phyloP scores from a whole-genome alignment of 768 basidiomycete genomes.

The Sarcodon sp. region DNA sequence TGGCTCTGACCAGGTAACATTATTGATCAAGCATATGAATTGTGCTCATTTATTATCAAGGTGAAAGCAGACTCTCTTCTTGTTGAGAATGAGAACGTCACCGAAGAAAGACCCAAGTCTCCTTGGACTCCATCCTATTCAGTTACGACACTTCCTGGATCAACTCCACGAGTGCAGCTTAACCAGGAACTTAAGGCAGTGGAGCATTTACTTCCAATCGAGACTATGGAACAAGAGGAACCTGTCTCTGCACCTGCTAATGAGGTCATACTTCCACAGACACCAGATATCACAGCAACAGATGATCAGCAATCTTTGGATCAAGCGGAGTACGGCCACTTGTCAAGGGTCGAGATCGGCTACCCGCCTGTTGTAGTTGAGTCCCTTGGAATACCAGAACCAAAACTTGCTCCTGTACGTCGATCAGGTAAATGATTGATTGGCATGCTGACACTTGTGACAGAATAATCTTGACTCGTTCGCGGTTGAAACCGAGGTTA shows the following conservation, averaged over 20 bases:
- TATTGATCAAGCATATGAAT: no score
- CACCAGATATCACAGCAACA: no score
- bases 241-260: not conserved
- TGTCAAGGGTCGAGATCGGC: no score
- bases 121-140: conserved; percentile 16
- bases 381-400: no score
- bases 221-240: not conserved
- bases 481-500: not conserved
- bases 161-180: conserved; percentile 1
- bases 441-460: no score
- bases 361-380: no score
- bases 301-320: no score
- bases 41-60: not conserved
- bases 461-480: not conserved
- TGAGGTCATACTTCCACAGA: not conserved
- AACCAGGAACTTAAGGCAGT: not conserved
- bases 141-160: conserved; percentile 10
- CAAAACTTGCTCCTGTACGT: no score
- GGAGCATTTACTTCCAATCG: not conserved
- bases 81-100: not conserved
- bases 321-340: no score
- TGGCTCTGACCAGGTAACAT: no score
- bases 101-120: conserved; percentile 3
- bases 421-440: no score
- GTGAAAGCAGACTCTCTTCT: not conserved